Conservation (phyloP, 2,329 filamentous ascomycete genomes). For the Paecilomyces fulvus region DNA sequence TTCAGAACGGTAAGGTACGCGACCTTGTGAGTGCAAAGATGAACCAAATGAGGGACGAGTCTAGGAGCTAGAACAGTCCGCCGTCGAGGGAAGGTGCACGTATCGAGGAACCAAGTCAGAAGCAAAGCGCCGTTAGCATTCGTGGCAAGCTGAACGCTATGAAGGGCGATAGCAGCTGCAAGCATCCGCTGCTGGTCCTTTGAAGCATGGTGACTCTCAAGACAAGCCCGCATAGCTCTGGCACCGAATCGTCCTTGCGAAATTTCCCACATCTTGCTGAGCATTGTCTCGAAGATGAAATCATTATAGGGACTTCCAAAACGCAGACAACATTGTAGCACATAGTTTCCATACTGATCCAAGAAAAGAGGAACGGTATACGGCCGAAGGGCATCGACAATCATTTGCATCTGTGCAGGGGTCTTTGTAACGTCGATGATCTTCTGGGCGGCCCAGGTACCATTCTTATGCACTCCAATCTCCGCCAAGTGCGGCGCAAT, state of each 20-base stretch:
- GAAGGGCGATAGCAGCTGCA: slow-evolving; percentile 86
- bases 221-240: slow-evolving; percentile 88
- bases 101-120: slow-evolving; percentile 96
- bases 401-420: slow-evolving; percentile 69
- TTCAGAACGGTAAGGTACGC: slow-evolving; percentile 95
- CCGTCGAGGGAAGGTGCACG: slow-evolving; percentile 87
- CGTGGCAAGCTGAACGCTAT: slow-evolving; percentile 92
- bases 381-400: slow-evolving; percentile 73
- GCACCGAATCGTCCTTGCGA: slow-evolving; percentile 89
- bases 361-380: slow-evolving; percentile 89
- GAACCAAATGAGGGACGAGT: slow-evolving; percentile 84
- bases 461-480: slow-evolving; percentile 98
- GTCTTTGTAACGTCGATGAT: slow-evolving; percentile 95
- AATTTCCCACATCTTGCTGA: slow-evolving; percentile 87
- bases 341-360: slow-evolving; percentile 98
- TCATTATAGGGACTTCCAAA: slow-evolving; percentile 84
- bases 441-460: slow-evolving; percentile 98
- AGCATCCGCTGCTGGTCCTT: slow-evolving; percentile 95
- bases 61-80: slow-evolving; percentile 86
- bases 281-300: slow-evolving; percentile 97
- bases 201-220: slow-evolving; percentile 90
- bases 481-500: slow-evolving; percentile 90
- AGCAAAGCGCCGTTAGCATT: slow-evolving; percentile 92
- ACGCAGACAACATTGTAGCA: slow-evolving; percentile 90
- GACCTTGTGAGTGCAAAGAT: slow-evolving; percentile 97